These are phyloP conservation scores for Colletotrichum noveboracense DNA, from an alignment of 2,329 filamentous ascomycete genomes.

Conservation along the genomic window DNA sequence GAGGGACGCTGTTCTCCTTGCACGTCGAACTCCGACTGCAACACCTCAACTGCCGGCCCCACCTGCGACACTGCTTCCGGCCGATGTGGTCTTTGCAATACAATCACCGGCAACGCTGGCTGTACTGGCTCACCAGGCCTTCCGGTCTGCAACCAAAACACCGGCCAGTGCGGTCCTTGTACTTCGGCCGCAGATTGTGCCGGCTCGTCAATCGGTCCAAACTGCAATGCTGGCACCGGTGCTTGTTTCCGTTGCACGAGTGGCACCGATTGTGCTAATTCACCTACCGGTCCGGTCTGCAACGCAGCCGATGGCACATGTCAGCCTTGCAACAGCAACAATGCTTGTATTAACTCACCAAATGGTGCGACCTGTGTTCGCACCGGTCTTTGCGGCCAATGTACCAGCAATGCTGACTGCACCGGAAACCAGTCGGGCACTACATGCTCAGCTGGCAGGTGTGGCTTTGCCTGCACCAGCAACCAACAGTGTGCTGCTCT, in stretches of 20 bases:
- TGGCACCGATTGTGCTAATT: neutral
- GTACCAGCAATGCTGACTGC: neutral
- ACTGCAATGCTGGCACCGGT: neutral
- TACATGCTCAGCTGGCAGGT: neutral
- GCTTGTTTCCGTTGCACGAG: neutral
- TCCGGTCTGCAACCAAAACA: neutral
- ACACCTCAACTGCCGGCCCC: neutral
- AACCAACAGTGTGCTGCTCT: neutral
- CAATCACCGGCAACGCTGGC: neutral
- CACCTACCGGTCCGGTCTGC: neutral
- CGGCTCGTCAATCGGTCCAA: neutral
- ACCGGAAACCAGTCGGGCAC: neutral
- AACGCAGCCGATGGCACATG: neutral
- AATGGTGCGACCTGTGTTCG: neutral
- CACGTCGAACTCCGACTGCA: neutral
- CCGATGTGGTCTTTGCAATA: neutral
- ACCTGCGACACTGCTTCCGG: neutral
- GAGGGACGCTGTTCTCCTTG: neutral
- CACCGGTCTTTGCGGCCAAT: neutral
- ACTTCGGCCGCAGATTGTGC: neutral
- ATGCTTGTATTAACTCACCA: neutral
- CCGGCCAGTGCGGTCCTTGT: neutral
- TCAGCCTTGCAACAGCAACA: neutral
- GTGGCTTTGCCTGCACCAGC: neutral
- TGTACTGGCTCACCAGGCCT: neutral